phyloP scores from a whole-genome alignment of 2,329 filamentous ascomycete genomes.

The Trichoderma guizhouense region DNA sequence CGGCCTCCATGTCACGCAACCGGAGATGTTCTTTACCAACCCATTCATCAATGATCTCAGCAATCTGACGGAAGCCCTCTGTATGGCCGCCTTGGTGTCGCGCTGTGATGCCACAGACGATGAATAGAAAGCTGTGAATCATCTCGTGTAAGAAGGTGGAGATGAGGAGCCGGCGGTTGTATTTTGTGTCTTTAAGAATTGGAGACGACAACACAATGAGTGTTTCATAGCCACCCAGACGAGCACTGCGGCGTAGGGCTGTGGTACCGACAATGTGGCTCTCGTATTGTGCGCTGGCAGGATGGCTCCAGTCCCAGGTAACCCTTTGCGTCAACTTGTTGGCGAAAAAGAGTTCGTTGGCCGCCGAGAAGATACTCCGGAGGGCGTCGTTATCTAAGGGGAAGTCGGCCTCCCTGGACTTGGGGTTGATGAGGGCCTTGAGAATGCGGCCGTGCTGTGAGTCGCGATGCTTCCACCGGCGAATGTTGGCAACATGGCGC shows the following conservation, averaged over 20 bases:
- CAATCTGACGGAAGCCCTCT: slow-evolving; percentile 56
- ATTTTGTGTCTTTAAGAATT: slow-evolving; percentile 53
- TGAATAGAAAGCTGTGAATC: slow-evolving; percentile 64
- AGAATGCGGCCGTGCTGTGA: slow-evolving; percentile 57
- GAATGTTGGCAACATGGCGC: slow-evolving; percentile 41
- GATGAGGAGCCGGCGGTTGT: slow-evolving; percentile 59
- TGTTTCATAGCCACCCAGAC: slow-evolving; percentile 55
- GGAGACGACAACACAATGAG: slow-evolving; percentile 59
- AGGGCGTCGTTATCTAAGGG: slow-evolving; percentile 56
- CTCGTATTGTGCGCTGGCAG: slow-evolving; percentile 47
- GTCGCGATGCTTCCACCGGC: slow-evolving; percentile 44
- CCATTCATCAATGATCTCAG: slow-evolving; percentile 59
- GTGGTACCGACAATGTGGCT: slow-evolving; percentile 61
- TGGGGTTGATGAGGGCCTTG: slow-evolving; percentile 53
- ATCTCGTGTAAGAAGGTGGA: slow-evolving; percentile 65
- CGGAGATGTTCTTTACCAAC: slow-evolving; percentile 53
- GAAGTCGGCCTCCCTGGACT: slow-evolving; percentile 44
- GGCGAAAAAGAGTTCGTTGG: slow-evolving; percentile 62
- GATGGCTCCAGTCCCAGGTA: slow-evolving; percentile 59
- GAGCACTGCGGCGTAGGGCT: slow-evolving; percentile 48
- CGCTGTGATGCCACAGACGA: slow-evolving; percentile 57
- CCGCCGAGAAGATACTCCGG: slow-evolving; percentile 56
- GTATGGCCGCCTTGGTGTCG: slow-evolving; percentile 58
- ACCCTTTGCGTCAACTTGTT: slow-evolving; percentile 56
- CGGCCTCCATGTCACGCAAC: slow-evolving; percentile 59